Base-by-base conservation (phyloP, 2,329 filamentous ascomycete species). In the Paraconiothyrium brasiliense region DNA sequence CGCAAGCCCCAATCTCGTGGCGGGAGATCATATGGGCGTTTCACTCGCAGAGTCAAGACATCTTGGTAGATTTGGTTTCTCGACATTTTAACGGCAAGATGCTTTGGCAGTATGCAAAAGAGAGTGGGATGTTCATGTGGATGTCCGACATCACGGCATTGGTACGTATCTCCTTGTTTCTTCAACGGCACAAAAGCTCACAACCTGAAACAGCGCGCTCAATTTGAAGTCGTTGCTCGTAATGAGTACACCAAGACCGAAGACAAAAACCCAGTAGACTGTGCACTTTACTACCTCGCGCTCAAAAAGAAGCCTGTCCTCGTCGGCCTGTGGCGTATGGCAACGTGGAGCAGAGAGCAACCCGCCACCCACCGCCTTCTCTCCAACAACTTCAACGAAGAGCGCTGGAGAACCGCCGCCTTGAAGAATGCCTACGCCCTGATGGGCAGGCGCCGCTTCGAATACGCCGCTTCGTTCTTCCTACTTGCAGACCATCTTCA, bases 351-450 rank as follows among this genome's bases (percentile, higher is more conserved):
- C 70, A 88, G 86, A 60, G 96, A 99, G 77, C 95, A 98, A 78
- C 83, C 79, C 2, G 89, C 91, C 0, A 99, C 95, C 0, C 87
- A 90, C 62, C 89, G 87, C 63, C 84, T 99, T 34, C 83, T 99
- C 24, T 86, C 90, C n/a, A 96, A 97, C 72, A 93, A 98, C 76
- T 99, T 99, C 77, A 85, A 88, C 4, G 92, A 97, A 64, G 85
- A 89, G 0, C 90, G 92, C 68, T 98, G 95, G 92, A 91, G 87
- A 76, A 97, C 92, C 1, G 89, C 92, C 4, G 95, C 95, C 0
- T 82, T 97, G 62, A 99, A 99, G 80, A 99, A 99, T 76, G 95
- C 95, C 0, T 99, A 97, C 79, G 94, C 95, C 2, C 80, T 99
- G 58, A 89, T 99, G 74, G 95, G 94, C 67, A 96, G 93, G 79